Conservation (phyloP, 768 basidiomycete genomes). For the Chalciporus pseudorubinellus region DNA sequence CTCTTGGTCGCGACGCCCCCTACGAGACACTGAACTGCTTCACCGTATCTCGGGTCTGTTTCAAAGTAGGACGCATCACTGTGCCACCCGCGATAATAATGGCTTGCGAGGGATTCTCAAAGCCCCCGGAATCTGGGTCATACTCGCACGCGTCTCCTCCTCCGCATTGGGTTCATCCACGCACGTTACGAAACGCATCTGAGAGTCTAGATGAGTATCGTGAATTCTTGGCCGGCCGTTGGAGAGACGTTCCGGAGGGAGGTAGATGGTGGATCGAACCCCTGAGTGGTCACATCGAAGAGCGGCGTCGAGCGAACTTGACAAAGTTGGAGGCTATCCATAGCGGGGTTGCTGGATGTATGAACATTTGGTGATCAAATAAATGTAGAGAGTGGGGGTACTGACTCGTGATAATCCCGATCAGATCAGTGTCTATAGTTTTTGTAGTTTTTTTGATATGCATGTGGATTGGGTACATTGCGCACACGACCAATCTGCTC, state of each 20-base stretch:
- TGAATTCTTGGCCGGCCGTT: slow-evolving; percentile 53
- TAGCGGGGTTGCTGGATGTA: background rate
- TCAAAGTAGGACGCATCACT: slow-evolving; percentile 68
- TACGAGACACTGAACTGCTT: slow-evolving; percentile 46
- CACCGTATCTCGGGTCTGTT: slow-evolving; percentile 58
- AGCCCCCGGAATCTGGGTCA: slow-evolving; percentile 13
- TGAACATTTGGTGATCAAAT: slow-evolving; percentile 1
- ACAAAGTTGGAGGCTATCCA: slow-evolving; percentile 8
- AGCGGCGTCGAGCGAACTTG: slow-evolving; percentile 20
- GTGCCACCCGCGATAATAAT: slow-evolving; percentile 64
- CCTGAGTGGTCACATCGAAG: slow-evolving; percentile 43
- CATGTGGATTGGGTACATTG: too few relatives aligned
- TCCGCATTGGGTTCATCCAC: slow-evolving; percentile 13
- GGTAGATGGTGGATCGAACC: slow-evolving; percentile 67
- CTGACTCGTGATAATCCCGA: too few relatives aligned
- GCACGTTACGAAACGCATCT: slow-evolving; percentile 4
- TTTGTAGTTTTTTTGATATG: too few relatives aligned
- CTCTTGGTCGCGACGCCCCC: background rate
- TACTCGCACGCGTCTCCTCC: slow-evolving; percentile 10
- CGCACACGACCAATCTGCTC: too few relatives aligned
- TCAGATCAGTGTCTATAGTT: too few relatives aligned
- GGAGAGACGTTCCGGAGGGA: slow-evolving; percentile 52
- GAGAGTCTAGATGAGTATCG: slow-evolving; percentile 34
- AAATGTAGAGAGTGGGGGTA: too few relatives aligned
- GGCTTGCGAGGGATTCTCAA: slow-evolving; percentile 52